Percentiles rank a stretch among this genome's conserved stretches.
Evolutionary conservation across 2,329 filamentous ascomycete species (phyloP).

Genomic region (Ophiocordyceps camponoti-saundersi): DNA sequence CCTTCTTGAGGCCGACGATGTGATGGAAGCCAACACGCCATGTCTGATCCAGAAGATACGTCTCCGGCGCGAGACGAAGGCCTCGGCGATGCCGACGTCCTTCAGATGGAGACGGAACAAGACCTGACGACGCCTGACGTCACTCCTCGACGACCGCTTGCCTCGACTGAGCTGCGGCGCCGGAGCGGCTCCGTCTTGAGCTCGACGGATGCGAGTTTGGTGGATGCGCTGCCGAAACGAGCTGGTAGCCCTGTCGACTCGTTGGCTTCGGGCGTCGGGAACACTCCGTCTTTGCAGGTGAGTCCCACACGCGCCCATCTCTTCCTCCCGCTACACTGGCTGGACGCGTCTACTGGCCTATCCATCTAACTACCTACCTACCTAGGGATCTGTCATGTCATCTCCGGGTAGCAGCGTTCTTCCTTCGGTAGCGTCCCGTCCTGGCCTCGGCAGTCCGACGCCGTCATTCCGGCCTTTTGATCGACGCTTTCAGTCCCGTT

Average conservation of each 20-base stretch:
- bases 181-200: conserved; percentile 33
- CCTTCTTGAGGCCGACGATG: conserved; percentile 6
- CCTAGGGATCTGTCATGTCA: conserved; percentile 42
- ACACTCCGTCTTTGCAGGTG: conserved; percentile 72
- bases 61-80: conserved; percentile 20
- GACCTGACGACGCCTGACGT: conserved; percentile 4
- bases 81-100: conserved; percentile 15
- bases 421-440: conserved; percentile 49
- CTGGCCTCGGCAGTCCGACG: conserved; percentile 50
- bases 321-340: neutral
- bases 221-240: conserved; percentile 34
- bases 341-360: conserved; percentile 11
- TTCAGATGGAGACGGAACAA: conserved; percentile 4
- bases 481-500: conserved; percentile 76
- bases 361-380: too few relatives aligned
- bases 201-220: conserved; percentile 26
- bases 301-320: conserved; percentile 7
- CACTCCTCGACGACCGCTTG: neutral
- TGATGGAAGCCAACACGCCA: conserved; percentile 25
- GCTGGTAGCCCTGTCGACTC: conserved; percentile 54
- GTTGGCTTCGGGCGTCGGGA: conserved; percentile 57
- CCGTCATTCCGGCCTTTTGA: conserved; percentile 88
- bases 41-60: conserved; percentile 31
- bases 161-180: conserved; percentile 4
- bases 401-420: conserved; percentile 62